phyloP scores from a whole-genome alignment of 192 early-diverging fungal genomes.

The Allomyces arbusculus region DNA sequence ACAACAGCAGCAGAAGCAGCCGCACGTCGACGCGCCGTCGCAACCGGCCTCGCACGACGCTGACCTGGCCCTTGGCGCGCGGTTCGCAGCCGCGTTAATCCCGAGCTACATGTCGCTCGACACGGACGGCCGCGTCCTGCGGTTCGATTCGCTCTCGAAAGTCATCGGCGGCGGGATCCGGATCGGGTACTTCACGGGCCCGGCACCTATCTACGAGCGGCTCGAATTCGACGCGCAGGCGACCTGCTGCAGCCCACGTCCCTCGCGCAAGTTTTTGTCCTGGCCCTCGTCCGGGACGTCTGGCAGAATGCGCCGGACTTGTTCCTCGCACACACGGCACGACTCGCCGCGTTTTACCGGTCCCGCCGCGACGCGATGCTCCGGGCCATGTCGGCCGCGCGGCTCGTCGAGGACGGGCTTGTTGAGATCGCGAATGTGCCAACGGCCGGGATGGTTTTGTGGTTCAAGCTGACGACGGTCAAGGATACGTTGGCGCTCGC shows the following conservation, averaged over 20 bases:
- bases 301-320: slow-evolving; percentile 60
- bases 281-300: slow-evolving; percentile 36
- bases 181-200: slow-evolving; percentile 59
- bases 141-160: slow-evolving; percentile 85
- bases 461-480: slow-evolving; percentile 39
- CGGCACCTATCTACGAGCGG: slow-evolving; percentile 45
- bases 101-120: slow-evolving; percentile 80
- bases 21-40: slow-evolving; percentile 6
- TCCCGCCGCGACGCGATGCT: slow-evolving; percentile 48
- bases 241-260: slow-evolving; percentile 64
- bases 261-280: slow-evolving; percentile 55
- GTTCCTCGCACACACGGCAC: slow-evolving; percentile 34
- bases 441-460: slow-evolving; percentile 72
- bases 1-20: slow-evolving; percentile 10
- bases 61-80: not conserved
- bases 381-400: slow-evolving; percentile 18
- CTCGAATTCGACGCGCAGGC: slow-evolving; percentile 67
- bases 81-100: slow-evolving; percentile 9
- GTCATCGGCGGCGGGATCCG: slow-evolving; percentile 71
- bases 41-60: slow-evolving; percentile 1
- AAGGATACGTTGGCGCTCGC: slow-evolving; percentile 6
- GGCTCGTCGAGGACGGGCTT: slow-evolving; percentile 30
- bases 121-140: slow-evolving; percentile 65
- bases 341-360: slow-evolving; percentile 52
- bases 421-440: slow-evolving; percentile 34